Evolutionary conservation across 805 yeast genomes (phyloP), one percentile per base, ranked within the genome.

Genomic region (Metschnikowia santaceciliae): DNA sequence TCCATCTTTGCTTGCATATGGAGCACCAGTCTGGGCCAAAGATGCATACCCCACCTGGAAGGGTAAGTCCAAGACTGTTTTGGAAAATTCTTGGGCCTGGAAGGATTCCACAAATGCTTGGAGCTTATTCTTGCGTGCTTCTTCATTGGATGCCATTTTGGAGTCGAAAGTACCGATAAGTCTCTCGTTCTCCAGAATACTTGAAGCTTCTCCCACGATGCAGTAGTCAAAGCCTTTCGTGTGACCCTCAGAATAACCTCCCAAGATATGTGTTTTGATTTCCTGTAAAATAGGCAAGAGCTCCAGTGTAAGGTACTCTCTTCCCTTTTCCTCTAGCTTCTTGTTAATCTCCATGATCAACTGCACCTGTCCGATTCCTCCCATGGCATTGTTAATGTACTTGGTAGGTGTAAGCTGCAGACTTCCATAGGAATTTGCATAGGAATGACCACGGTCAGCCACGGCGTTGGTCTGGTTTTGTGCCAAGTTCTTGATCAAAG

Each of bases 31-130:
- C 19, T 81, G 65, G 0, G 88, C 84, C 20, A 80, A 71, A 0
- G 96, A 86, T 0, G 94, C 78, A 62, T 90, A 92, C 42, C 88
- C 84, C 3, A 92, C 96, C 62, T 90, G 97, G 69, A 87, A 89
- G 20, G 97, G 97, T 54, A 92, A 75, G 53, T 82, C 74, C 48
- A 90, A 75, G 54, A 80, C 75, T 0, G 83, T 77, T 34, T 79
- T 58, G 23, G 58, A 50, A 14, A 57, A 42, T 6, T 54, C 47
- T 6, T 42, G 34, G 8, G 50, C 40, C 5, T 52, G 43, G 45
- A 68, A 69, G 2, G 52, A 37, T 2, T 49, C 17, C 1, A 59
- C 48, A 10, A 65, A 46, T 36, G 55, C 14, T 19, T 36, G 32
- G 46, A 69, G 62, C 45, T 58, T 43, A 42, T 57, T 47, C 15